These are phyloP conservation scores for Immersiella caudata DNA, from an alignment of 495 filamentous ascomycete species.

Conservation along the genomic window DNA sequence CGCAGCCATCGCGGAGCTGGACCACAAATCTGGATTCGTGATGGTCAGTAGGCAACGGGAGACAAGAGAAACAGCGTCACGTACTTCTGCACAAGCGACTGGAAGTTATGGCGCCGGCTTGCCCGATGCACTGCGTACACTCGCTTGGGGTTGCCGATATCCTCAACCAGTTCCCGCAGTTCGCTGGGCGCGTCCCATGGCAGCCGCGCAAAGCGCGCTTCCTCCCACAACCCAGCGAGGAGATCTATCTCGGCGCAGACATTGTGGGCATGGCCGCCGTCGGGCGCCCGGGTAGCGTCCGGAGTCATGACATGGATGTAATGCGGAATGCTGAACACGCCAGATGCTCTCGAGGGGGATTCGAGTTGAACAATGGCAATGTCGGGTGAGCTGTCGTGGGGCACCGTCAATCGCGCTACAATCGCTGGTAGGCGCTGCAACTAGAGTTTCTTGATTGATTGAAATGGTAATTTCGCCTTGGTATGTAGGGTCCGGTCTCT, in stretches of 20 bases:
- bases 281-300: slow-evolving; percentile 47
- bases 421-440: background rate
- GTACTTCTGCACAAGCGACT: slow-evolving; percentile 57
- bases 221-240: slow-evolving; percentile 54
- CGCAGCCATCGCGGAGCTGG: slow-evolving; percentile 84
- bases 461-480: background rate
- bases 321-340: background rate
- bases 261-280: slow-evolving; percentile 26
- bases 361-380: background rate
- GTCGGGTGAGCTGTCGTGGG: background rate
- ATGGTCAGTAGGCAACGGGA: slow-evolving; percentile 15
- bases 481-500: background rate
- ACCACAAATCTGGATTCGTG: slow-evolving; percentile 68
- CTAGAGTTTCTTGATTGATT: background rate
- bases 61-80: slow-evolving; percentile 25
- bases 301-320: slow-evolving; percentile 57
- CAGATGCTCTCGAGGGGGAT: background rate
- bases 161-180: slow-evolving; percentile 50
- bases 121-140: slow-evolving; percentile 56
- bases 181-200: slow-evolving; percentile 56
- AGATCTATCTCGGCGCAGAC: slow-evolving; percentile 39
- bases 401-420: background rate
- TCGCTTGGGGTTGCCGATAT: slow-evolving; percentile 56
- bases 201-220: slow-evolving; percentile 53
- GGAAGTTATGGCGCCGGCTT: slow-evolving; percentile 55